These are phyloP conservation scores for Rhizophagus sp. DNA, from an alignment of 192 early-diverging fungal species.

Conservation along the genomic window DNA sequence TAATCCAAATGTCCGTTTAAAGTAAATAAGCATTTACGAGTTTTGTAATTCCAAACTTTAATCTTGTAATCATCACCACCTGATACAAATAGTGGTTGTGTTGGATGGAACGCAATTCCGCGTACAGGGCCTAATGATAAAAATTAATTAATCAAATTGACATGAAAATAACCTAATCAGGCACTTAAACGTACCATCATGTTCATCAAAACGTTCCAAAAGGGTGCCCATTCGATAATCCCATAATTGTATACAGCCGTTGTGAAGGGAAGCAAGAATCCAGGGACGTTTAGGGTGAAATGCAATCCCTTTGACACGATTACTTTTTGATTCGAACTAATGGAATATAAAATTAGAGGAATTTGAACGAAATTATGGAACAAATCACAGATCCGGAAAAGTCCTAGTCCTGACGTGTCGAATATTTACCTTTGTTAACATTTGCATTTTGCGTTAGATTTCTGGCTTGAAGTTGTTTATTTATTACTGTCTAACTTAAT, in stretches of 20 bases:
- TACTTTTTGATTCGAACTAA: constrained; percentile 99
- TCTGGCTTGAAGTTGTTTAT: neutral
- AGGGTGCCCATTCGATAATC: constrained; percentile 99
- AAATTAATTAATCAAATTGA: neutral
- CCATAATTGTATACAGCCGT: constrained; percentile 98
- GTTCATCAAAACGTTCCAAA: constrained; percentile 98
- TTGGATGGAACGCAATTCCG: constrained; percentile 93
- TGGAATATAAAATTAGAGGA: neutral
- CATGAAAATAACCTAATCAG: neutral
- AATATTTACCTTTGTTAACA: constrained; percentile 70
- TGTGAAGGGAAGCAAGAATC: constrained; percentile 97
- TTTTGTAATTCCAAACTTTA: constrained; percentile 99
- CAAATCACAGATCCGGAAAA: neutral
- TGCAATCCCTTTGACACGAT: constrained; percentile 93
- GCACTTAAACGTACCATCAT: constrained; percentile 77
- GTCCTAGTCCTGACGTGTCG: neutral
- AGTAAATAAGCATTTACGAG: constrained; percentile 92
- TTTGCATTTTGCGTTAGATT: constrained; percentile 59
- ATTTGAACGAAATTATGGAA: neutral
- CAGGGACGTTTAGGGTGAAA: constrained; percentile 98
- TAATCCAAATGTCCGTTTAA: constrained; percentile 98
- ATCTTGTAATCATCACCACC: constrained; percentile 99
- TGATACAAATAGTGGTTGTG: constrained; percentile 96
- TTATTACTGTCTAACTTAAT: neutral
- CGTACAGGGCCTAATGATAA: constrained; percentile 84